Conservation (phyloP, 2,329 filamentous ascomycete species). For the Aureobasidium sp. region DNA sequence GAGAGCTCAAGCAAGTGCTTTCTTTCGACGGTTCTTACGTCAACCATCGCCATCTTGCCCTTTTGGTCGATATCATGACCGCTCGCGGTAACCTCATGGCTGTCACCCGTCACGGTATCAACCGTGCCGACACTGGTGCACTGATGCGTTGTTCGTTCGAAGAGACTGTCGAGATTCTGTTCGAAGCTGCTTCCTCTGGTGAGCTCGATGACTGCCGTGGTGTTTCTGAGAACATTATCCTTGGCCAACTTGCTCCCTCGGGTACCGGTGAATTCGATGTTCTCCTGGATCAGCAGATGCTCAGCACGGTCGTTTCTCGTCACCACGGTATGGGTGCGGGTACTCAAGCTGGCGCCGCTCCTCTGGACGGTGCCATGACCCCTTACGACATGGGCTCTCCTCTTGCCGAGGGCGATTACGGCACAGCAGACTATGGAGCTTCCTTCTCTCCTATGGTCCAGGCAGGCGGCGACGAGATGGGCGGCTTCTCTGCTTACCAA, state of each 20-base stretch:
- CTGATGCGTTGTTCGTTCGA: slow-evolving; percentile 99
- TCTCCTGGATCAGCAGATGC: slow-evolving; percentile 86
- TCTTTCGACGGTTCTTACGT: slow-evolving; percentile 99
- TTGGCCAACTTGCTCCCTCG: slow-evolving; percentile 93
- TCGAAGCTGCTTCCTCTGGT: slow-evolving; percentile 88
- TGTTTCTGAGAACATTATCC: slow-evolving; percentile 97
- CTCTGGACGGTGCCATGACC: slow-evolving; percentile 72
- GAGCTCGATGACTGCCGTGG: slow-evolving; percentile 96
- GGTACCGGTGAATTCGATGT: slow-evolving; percentile 95
- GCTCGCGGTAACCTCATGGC: slow-evolving; percentile 89
- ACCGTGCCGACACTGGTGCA: slow-evolving; percentile 92
- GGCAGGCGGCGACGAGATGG: slow-evolving; percentile 50
- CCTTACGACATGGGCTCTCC: slow-evolving; percentile 75
- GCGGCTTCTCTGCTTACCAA: slow-evolving; percentile 58
- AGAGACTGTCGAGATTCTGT: slow-evolving; percentile 95
- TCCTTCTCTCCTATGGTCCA: slow-evolving; percentile 69
- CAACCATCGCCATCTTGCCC: slow-evolving; percentile 93
- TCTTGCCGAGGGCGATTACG: slow-evolving; percentile 52
- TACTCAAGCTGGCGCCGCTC: slow-evolving; percentile 65
- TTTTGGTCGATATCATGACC: slow-evolving; percentile 96
- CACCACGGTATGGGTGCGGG: slow-evolving; percentile 45
- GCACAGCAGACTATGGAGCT: slow-evolving; percentile 55
- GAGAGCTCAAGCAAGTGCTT: slow-evolving; percentile 84
- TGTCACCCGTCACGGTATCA: slow-evolving; percentile 96
- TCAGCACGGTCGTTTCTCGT: slow-evolving; percentile 86